Evolutionary conservation across 2,329 filamentous ascomycete species (phyloP), one percentile per base, ranked within the genome.

Genomic region (Talaromyces sp.): DNA sequence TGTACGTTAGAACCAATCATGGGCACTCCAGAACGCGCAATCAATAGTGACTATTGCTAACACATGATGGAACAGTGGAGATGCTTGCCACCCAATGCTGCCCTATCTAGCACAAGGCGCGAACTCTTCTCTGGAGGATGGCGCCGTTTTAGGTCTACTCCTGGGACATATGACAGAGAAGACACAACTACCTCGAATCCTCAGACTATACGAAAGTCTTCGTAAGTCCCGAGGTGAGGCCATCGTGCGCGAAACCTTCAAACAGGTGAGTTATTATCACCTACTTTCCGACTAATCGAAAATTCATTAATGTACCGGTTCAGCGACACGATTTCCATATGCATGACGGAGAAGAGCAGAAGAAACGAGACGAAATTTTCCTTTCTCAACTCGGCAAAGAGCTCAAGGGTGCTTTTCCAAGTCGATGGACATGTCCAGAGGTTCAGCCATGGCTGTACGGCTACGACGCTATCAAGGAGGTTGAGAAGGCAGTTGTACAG

Each of bases 71-170:
- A 19, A 19, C 36, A 69, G 66, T 1, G 85, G 85, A 4, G 85
- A 87, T 58, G 76, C 82, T 1, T 87, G 84, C 54, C 85, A 87
- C 63, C 81, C 84, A 0, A 86, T 86, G 83, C 71, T 87, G 2
- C 84, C 83, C 3, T 82, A 84, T 57, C 75, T 85, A 24, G 86
- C 83, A 0, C 87, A 85, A 67, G 86, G 87, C 0, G 86, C 86
- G 13, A 88, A 88, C 63, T 85, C 81, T 0, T 82, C 83, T 0
- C 75, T 90, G 1, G 86, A 90, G 64, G 87, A 90, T 48, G 86
- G 86, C 0, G 85, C 86, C 0, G 84, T 87, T 0, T 70, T 89
- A 0, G 86, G 86, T 0, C 74, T 78, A 1, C 62, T 88, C 1
- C 70, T 89, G 0, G 79, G 80, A 0, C 74, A 78, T 2, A 72